These are phyloP conservation scores for Wickerhamomyces xylosicus DNA, from an alignment of 805 yeast species.

Conservation along the genomic window DNA sequence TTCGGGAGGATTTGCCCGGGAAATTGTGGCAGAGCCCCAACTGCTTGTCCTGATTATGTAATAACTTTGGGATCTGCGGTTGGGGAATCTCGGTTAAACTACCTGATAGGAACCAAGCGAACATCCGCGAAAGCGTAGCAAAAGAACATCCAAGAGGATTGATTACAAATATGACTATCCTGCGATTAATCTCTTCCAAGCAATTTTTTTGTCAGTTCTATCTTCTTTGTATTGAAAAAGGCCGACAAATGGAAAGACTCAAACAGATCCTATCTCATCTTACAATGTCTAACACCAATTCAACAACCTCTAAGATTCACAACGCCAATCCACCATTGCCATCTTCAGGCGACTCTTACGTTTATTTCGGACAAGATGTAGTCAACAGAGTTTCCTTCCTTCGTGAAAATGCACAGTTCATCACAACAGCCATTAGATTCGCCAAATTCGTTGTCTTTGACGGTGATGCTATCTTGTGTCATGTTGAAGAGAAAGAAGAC, in stretches of 20 bases:
- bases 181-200: too few relatives aligned
- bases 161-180: too few relatives aligned
- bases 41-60: too few relatives aligned
- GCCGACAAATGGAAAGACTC: neutral
- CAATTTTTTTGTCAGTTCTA: too few relatives aligned
- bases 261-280: neutral
- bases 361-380: slow-evolving; percentile 37
- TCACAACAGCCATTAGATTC: slow-evolving; percentile 30
- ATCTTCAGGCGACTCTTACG: slow-evolving; percentile 2
- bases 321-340: neutral
- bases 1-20: too few relatives aligned
- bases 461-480: slow-evolving; percentile 16
- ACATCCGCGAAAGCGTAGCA: too few relatives aligned
- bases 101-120: too few relatives aligned
- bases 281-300: neutral
- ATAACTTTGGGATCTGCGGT: too few relatives aligned
- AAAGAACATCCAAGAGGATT: too few relatives aligned
- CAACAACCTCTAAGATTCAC: neutral
- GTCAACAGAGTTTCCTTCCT: slow-evolving; percentile 50
- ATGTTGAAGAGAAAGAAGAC: neutral
- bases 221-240: too few relatives aligned
- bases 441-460: slow-evolving; percentile 31
- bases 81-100: too few relatives aligned
- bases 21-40: too few relatives aligned
- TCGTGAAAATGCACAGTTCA: slow-evolving; percentile 39